Base-by-base conservation (phyloP, 2,329 filamentous ascomycete genomes). In the Fusarium hainanense region DNA sequence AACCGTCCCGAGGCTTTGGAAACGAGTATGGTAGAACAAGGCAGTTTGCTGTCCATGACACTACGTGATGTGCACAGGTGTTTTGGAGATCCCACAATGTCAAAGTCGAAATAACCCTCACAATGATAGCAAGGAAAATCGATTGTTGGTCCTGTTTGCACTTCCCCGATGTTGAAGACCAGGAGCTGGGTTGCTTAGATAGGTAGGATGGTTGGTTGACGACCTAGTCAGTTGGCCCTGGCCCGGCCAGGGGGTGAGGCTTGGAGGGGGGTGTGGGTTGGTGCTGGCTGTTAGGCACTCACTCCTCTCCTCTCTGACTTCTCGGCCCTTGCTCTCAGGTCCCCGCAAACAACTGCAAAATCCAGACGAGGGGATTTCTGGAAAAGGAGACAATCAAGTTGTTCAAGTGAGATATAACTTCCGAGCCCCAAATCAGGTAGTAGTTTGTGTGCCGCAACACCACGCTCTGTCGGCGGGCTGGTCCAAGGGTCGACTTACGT, bases 81-180 rank as follows among this genome's bases (percentile, higher is more conserved):
- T 63, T 64, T 74, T 63, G 64, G 58, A 63, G 63, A 75, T 63
- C 50, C 68, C 66, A 66, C 66, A 68, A 75, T 69, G 64, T 34
- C 60, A 75, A 74, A 74, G 72, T 73, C 68, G 73, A 75, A 74
- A 75, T 71, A 73, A 70, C 61, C 67, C 57, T 72, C 66, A 66
- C 63, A 68, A 71, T 47, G 69, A 60, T 54, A 56, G 61, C 69
- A 73, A 75, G 69, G 70, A 60, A 69, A 54, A 49, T n/a, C 28
- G 48, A 61, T 62, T 74, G 73, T 75, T 75, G 73, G 73, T 73
- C 69, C 67, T 56, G 65, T 67, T 71, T 68, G 64, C 52, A 68
- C 62, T 63, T 72, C 57, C 60, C 51, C 63, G 59, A 41, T 49
- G 66, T 71, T 58, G 63, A 72, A 68, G 66, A 58, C 71, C 54